Evolutionary conservation across 306 rosid genomes (phyloP).

Genomic region (Trifolium dubium): DNA sequence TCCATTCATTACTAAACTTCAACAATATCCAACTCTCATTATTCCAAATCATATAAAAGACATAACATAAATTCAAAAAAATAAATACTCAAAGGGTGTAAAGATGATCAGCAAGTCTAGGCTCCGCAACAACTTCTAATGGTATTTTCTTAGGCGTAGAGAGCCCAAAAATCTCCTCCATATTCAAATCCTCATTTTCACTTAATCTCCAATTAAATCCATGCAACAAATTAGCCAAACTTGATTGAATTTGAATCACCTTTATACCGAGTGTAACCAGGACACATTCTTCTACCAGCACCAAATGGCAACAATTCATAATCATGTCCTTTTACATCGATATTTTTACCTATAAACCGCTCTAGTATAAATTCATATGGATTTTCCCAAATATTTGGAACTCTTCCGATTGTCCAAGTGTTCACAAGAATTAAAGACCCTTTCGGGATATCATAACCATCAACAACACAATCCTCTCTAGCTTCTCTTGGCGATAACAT

Average conservation of each 20-base stretch:
- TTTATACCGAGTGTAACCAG: constrained; percentile 79
- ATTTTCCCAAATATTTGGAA: constrained; percentile 68
- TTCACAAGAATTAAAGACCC: constrained; percentile 62
- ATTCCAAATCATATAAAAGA: too few relatives aligned
- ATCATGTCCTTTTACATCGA: constrained; percentile 76
- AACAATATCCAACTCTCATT: too few relatives aligned
- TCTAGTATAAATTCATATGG: constrained; percentile 70
- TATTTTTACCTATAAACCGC: constrained; percentile 58
- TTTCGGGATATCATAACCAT: constrained; percentile 71
- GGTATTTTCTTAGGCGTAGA: constrained; percentile 69
- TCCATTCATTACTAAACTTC: too few relatives aligned
- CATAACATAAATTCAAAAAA: too few relatives aligned
- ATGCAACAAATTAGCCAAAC: constrained; percentile 80
- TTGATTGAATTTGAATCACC: constrained; percentile 77
- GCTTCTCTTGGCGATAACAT: constrained; percentile 68
- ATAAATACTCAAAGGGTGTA: constrained; percentile 42
- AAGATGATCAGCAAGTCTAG: constrained; percentile 67
- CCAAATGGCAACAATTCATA: constrained; percentile 85
- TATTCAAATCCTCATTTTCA: constrained; percentile 57
- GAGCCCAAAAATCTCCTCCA: constrained; percentile 77
- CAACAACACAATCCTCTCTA: constrained; percentile 52
- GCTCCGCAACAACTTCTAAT: constrained; percentile 49
- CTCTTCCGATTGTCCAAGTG: constrained; percentile 72
- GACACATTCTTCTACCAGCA: constrained; percentile 90
- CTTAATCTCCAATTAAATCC: constrained; percentile 80